Percentiles rank a stretch among this genome's conserved stretches.
Evolutionary conservation across 2,329 filamentous ascomycete genomes (phyloP).

Genomic region (Fusarium anguioides): DNA sequence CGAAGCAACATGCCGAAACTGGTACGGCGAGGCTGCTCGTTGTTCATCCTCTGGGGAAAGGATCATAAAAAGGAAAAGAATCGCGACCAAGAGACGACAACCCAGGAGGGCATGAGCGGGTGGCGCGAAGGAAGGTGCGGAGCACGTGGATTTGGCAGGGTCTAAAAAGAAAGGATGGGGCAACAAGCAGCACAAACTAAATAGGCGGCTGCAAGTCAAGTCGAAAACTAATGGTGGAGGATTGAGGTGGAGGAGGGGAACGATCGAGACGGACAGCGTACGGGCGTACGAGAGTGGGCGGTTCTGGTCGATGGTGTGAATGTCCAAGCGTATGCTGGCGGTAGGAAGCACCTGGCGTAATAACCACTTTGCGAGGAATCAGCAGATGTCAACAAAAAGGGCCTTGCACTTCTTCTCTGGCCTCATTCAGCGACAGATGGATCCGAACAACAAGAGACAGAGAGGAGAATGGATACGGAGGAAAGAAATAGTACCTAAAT

Average conservation of each 20-base stretch:
- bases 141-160: slow-evolving; percentile 40
- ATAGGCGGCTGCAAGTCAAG: slow-evolving; percentile 23
- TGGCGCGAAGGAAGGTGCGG: slow-evolving; percentile 36
- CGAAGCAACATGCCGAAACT: slow-evolving; percentile 71
- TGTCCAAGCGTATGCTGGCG: slow-evolving; percentile 23
- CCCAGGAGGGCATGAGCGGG: slow-evolving; percentile 34
- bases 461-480: not conserved
- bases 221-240: slow-evolving; percentile 32
- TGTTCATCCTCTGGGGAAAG: slow-evolving; percentile 47
- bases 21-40: slow-evolving; percentile 50
- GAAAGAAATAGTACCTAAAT: slow-evolving; percentile 12
- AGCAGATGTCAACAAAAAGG: slow-evolving; percentile 4
- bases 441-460: slow-evolving; percentile 5
- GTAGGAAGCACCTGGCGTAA: slow-evolving; percentile 11
- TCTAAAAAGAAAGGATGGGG: slow-evolving; percentile 28
- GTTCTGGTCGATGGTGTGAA: slow-evolving; percentile 14
- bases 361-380: not conserved
- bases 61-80: slow-evolving; percentile 43
- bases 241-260: slow-evolving; percentile 26
- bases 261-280: slow-evolving; percentile 23
- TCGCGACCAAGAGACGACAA: slow-evolving; percentile 30
- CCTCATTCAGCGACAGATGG: slow-evolving; percentile 17
- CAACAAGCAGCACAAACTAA: slow-evolving; percentile 18
- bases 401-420: slow-evolving; percentile 2
- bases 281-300: slow-evolving; percentile 25